Evolutionary conservation across 1,284 basidiomycete genomes (phyloP).

Genomic region (Stereum hirsutum): DNA sequence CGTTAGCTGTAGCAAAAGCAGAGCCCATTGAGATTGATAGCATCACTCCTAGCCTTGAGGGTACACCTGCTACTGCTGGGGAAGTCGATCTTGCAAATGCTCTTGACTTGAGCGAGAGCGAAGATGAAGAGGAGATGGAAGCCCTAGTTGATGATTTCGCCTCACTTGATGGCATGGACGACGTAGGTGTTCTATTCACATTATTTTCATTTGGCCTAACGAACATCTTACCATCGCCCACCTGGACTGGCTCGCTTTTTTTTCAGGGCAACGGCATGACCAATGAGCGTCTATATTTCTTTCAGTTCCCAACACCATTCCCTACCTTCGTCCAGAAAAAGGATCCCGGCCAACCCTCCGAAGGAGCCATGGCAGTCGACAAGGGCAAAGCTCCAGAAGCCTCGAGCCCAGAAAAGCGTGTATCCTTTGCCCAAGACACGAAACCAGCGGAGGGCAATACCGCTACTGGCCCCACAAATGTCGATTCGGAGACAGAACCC

Average conservation of each 20-base stretch:
- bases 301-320: conserved; percentile 90
- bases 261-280: conserved; percentile 35
- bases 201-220: conserved; percentile 6
- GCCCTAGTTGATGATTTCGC: conserved; percentile 77
- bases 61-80: conserved; percentile 14
- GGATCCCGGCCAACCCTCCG: no score
- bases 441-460: conserved; percentile 30
- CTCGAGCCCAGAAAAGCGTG: conserved; percentile 29
- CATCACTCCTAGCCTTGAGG: no score
- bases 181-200: conserved; percentile 21
- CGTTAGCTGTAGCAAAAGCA: conserved; percentile 7
- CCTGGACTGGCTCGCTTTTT: background rate
- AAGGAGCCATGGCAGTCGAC: conserved; percentile 12
- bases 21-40: conserved; percentile 24
- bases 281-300: conserved; percentile 76
- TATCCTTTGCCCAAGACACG: conserved; percentile 54
- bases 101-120: conserved; percentile 76
- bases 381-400: conserved; percentile 22
- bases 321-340: conserved; percentile 53
- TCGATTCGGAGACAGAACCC: conserved; percentile 17
- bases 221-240: no score
- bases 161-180: conserved; percentile 26
- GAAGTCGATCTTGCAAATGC: conserved; percentile 61
- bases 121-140: conserved; percentile 81
- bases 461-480: conserved; percentile 20